Conservation (phyloP, 2,329 filamentous ascomycete species). For the Aspergillus tanneri region DNA sequence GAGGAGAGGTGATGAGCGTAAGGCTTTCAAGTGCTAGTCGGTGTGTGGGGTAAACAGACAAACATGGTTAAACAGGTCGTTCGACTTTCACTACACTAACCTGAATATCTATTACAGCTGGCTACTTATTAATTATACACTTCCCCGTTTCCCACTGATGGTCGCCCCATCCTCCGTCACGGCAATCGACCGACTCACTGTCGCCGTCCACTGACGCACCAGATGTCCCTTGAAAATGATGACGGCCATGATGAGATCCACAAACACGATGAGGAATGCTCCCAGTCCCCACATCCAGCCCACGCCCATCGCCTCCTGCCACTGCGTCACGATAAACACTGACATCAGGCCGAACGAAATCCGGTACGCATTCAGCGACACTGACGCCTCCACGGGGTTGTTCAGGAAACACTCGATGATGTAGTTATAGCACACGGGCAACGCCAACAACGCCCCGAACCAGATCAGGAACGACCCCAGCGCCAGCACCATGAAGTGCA, state of each 20-base stretch:
- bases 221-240: constrained; percentile 3
- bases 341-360: constrained; percentile 4
- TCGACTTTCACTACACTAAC: too few species aligned
- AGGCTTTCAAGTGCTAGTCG: too few species aligned
- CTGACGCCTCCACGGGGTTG: constrained; percentile 4
- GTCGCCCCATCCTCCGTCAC: constrained; percentile 5
- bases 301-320: not conserved
- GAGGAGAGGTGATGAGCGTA: too few species aligned
- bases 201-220: constrained; percentile 1
- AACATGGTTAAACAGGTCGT: too few species aligned
- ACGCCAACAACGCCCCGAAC: constrained; percentile 33
- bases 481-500: constrained; percentile 43
- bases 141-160: constrained; percentile 5
- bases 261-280: constrained; percentile 6
- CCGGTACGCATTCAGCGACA: constrained; percentile 5
- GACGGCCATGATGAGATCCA: not conserved
- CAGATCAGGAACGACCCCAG: constrained; percentile 44
- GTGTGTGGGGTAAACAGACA: too few species aligned
- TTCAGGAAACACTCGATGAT: constrained; percentile 36
- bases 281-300: constrained; percentile 6
- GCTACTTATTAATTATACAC: constrained; percentile 1
- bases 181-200: not conserved
- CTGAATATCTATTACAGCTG: too few species aligned
- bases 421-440: constrained; percentile 28
- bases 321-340: constrained; percentile 7